Evolutionary conservation across 306 rosid species (phyloP).

Genomic region (Castanea crenata): DNA sequence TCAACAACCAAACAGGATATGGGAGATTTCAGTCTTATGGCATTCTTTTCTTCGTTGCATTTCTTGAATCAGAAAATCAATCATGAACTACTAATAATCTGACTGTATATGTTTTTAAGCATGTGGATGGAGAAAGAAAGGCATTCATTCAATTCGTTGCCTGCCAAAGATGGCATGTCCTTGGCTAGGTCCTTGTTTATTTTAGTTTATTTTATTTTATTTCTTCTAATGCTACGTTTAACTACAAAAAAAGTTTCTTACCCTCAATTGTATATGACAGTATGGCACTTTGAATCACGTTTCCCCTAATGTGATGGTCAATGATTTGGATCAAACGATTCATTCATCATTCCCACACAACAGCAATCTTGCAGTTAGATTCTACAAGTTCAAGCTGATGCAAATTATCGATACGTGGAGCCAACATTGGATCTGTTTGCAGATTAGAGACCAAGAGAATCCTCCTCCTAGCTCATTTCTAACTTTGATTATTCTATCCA

Average conservation of each 20-base stretch:
- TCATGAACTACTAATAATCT: too few relatives aligned
- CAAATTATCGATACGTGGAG: background rate
- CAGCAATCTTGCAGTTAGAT: constrained; percentile 28
- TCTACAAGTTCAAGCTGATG: background rate
- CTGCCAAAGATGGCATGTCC: too few relatives aligned
- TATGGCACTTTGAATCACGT: constrained; percentile 14
- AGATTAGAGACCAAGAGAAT: constrained; percentile 34
- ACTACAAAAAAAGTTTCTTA: constrained; percentile 3
- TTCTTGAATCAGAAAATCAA: too few relatives aligned
- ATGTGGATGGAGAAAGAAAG: too few relatives aligned
- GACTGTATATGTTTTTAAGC: too few relatives aligned
- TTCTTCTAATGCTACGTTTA: too few relatives aligned
- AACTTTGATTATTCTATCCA: constrained; percentile 26
- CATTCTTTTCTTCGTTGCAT: too few relatives aligned
- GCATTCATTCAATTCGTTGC: too few relatives aligned
- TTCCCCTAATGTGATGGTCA: constrained; percentile 15
- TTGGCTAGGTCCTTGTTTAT: too few relatives aligned
- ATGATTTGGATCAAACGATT: constrained; percentile 17
- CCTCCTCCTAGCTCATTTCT: constrained; percentile 5
- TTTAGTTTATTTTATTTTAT: too few relatives aligned
- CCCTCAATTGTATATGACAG: constrained; percentile 19
- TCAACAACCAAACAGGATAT: too few relatives aligned
- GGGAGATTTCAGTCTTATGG: too few relatives aligned
- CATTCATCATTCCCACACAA: constrained; percentile 29
- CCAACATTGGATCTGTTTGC: background rate